Conservation (phyloP, 2,329 filamentous ascomycete genomes). For the Sarocladium brachiariae region DNA sequence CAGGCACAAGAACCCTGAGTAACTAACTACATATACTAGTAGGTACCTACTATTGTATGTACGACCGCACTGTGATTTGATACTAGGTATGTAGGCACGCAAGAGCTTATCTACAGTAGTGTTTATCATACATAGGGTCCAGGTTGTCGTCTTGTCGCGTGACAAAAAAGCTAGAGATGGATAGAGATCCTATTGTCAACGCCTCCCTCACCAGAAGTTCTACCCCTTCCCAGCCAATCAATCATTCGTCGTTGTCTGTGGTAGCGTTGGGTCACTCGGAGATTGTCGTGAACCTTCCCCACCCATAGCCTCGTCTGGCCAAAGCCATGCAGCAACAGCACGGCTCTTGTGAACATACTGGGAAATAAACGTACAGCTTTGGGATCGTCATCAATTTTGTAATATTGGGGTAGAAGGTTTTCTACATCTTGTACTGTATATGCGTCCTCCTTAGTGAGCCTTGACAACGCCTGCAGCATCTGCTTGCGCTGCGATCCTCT, state of each 20-base stretch:
- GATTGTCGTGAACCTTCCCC: not conserved
- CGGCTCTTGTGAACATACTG: no score
- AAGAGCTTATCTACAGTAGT: no score
- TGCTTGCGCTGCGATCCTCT: slow-evolving; percentile 84
- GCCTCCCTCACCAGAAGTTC: not conserved
- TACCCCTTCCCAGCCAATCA: not conserved
- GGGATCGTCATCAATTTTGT: no score
- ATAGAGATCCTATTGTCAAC: not conserved
- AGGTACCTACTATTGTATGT: no score
- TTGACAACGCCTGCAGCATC: slow-evolving; percentile 81
- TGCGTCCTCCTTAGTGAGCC: slow-evolving; percentile 42
- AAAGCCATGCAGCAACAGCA: not conserved
- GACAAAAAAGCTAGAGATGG: not conserved
- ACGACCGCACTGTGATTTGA: no score
- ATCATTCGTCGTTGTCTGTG: not conserved
- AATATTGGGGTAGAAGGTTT: no score
- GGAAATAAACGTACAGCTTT: no score
- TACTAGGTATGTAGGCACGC: no score
- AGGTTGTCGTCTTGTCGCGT: not conserved
- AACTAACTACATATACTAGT: no score
- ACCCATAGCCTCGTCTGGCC: not conserved
- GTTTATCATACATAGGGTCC: not conserved
- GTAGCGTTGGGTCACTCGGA: slow-evolving; percentile 2
- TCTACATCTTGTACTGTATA: no score
- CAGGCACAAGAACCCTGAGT: slow-evolving; percentile 1